Percentiles rank a stretch among this genome's conserved stretches.
These are phyloP conservation scores for Phytophthora macrochlamydospora DNA, from an alignment of 352 stramenopile species.

Conservation along the genomic window DNA sequence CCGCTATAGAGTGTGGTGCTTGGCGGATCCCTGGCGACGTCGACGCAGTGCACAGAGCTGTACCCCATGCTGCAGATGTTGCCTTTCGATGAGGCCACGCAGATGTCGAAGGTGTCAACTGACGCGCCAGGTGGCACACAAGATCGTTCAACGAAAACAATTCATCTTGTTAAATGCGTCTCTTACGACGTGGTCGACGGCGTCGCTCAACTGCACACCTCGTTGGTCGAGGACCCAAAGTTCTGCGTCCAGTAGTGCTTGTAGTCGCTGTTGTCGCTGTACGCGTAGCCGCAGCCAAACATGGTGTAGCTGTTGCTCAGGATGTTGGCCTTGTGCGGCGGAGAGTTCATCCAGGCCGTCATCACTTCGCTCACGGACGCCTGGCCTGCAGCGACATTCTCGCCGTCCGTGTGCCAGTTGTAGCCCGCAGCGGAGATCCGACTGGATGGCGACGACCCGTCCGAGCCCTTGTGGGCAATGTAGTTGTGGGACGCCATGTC, in stretches of 20 bases:
- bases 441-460: conserved; percentile 22
- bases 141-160: no score
- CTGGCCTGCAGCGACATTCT: conserved; percentile 46
- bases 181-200: no score
- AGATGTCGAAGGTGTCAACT: no score
- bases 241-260: conserved; percentile 47
- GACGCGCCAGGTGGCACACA: no score
- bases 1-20: not conserved
- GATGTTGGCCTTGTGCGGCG: conserved; percentile 38
- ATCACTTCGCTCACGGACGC: conserved; percentile 31
- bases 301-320: conserved; percentile 17
- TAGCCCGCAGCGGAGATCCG: conserved; percentile 38
- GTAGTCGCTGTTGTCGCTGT: conserved; percentile 20
- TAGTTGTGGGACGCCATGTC: conserved; percentile 36
- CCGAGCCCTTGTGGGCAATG: conserved; percentile 38
- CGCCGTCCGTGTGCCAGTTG: conserved; percentile 34
- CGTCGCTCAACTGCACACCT: conserved; percentile 3
- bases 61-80: not conserved
- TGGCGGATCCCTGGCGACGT: not conserved
- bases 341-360: conserved; percentile 47
- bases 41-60: not conserved
- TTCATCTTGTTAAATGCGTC: no score
- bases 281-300: conserved; percentile 15
- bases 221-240: conserved; percentile 22
- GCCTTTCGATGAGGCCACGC: not conserved